Evolutionary conservation across 2,329 filamentous ascomycete species (phyloP).

Genomic region (Fusarium veterinarium): DNA sequence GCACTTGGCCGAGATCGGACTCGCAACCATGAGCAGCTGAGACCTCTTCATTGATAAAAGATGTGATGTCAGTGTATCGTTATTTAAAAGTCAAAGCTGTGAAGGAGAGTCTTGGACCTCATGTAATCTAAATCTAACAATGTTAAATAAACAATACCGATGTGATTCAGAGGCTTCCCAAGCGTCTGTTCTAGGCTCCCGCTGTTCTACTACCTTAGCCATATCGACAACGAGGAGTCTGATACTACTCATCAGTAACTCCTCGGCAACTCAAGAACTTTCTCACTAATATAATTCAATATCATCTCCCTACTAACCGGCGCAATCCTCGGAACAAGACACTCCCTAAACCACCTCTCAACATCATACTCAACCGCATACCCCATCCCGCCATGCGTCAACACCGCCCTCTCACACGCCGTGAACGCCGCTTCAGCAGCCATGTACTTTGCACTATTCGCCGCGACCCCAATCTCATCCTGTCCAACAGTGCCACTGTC

Average conservation of each 20-base stretch:
- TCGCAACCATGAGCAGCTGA: background rate
- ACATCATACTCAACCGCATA: conserved; percentile 74
- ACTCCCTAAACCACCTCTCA: conserved; percentile 73
- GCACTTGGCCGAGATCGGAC: background rate
- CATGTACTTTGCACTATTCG: conserved; percentile 78
- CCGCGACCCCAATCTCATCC: conserved; percentile 70
- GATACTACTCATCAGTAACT: conserved; percentile 64
- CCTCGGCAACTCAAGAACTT: conserved; percentile 72
- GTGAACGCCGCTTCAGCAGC: conserved; percentile 73
- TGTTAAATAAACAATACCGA: too few species aligned
- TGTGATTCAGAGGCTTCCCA: background rate
- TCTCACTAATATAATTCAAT: conserved; percentile 77
- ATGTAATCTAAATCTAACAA: fast-evolving
- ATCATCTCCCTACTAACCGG: conserved; percentile 80
- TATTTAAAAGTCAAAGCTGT: fast-evolving
- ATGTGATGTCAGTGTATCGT: too few species aligned
- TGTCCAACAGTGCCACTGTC: conserved; percentile 57
- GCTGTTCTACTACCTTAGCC: too few species aligned
- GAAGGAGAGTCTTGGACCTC: fast-evolving
- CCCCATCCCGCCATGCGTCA: conserved; percentile 72
- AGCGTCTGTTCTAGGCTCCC: background rate
- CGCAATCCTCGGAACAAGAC: conserved; percentile 72
- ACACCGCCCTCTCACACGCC: conserved; percentile 70
- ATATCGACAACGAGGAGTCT: background rate
- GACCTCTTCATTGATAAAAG: background rate